Evolutionary conservation across 345 rosid species (phyloP).

Genomic region (Schrenkiella parvula): DNA sequence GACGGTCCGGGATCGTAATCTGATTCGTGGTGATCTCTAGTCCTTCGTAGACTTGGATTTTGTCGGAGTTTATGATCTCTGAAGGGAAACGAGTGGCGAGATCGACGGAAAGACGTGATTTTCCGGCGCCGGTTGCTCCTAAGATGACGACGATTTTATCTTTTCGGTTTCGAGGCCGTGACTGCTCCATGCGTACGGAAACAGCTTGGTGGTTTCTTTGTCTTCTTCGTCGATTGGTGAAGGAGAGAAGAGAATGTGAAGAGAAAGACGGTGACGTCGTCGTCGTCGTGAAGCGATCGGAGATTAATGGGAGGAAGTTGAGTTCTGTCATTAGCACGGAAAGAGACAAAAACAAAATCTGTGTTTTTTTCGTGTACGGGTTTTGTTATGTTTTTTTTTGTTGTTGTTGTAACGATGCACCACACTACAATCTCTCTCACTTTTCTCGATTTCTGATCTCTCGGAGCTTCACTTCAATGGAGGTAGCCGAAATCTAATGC

Average conservation of each 20-base stretch:
- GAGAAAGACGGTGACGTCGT: slow-evolving; percentile 16
- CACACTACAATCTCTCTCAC: background rate
- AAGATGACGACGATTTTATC: slow-evolving; percentile 69
- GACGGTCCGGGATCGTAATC: slow-evolving; percentile 51
- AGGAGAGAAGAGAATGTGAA: slow-evolving; percentile 11
- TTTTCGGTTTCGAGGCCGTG: slow-evolving; percentile 10
- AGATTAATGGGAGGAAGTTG: slow-evolving; percentile 25
- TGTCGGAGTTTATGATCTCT: slow-evolving; percentile 83
- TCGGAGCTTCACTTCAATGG: slow-evolving; percentile 26
- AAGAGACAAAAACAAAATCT: slow-evolving; percentile 10
- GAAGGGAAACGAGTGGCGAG: slow-evolving; percentile 48
- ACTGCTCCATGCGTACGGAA: slow-evolving; percentile 13
- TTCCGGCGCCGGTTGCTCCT: slow-evolving; percentile 93
- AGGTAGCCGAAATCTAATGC: slow-evolving; percentile 19
- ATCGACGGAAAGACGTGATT: slow-evolving; percentile 76
- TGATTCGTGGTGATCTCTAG: slow-evolving; percentile 89
- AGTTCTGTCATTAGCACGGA: slow-evolving; percentile 28
- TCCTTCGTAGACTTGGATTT: slow-evolving; percentile 77
- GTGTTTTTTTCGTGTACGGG: slow-evolving; percentile 7
- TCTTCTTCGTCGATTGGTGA: background rate
- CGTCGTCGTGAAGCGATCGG: slow-evolving; percentile 21
- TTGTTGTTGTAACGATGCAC: slow-evolving; percentile 6
- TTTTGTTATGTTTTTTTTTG: slow-evolving; percentile 10
- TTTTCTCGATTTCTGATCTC: background rate
- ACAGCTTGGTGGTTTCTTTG: slow-evolving; percentile 16